Evolutionary conservation across 805 yeast species (phyloP).

Genomic region (Brettanomyces naardenensis): DNA sequence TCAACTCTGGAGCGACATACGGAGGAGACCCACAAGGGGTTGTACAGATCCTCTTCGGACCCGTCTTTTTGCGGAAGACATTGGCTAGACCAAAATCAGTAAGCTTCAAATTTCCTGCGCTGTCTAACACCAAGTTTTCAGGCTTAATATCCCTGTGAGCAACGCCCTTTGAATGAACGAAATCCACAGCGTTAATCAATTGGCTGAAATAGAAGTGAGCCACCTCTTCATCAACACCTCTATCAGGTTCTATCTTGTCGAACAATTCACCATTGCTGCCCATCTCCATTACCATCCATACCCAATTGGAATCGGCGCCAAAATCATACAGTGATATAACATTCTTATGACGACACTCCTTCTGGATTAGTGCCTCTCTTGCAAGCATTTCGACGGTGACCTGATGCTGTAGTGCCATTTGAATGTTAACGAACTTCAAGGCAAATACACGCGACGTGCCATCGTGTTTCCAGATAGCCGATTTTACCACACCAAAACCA

Average conservation of each 20-base stretch:
- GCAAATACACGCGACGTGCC: constrained; percentile 32
- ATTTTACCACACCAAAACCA: constrained; percentile 56
- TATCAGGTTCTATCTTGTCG: constrained; percentile 72
- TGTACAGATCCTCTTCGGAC: constrained; percentile 36
- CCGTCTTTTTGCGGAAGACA: constrained; percentile 42
- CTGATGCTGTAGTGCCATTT: constrained; percentile 25
- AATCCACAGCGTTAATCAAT: constrained; percentile 50
- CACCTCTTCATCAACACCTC: constrained; percentile 57
- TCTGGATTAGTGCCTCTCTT: constrained; percentile 52
- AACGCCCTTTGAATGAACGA: constrained; percentile 54
- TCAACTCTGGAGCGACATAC: constrained; percentile 71
- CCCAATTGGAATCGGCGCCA: constrained; percentile 47
- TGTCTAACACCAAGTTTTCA: constrained; percentile 58
- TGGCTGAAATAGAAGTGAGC: constrained; percentile 67
- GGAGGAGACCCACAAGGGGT: constrained; percentile 70
- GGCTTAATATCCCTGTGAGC: constrained; percentile 67
- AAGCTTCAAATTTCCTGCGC: constrained; percentile 57
- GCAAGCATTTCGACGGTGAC: constrained; percentile 30
- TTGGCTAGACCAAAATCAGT: constrained; percentile 75
- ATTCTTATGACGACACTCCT: constrained; percentile 53
- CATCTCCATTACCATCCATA: constrained; percentile 60
- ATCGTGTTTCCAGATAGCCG: constrained; percentile 31
- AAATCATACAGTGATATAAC: constrained; percentile 47
- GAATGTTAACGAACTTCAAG: constrained; percentile 44
- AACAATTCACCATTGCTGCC: constrained; percentile 73